Conservation (phyloP, 2,329 filamentous ascomycete species). For the Parastagonospora nodorum region DNA sequence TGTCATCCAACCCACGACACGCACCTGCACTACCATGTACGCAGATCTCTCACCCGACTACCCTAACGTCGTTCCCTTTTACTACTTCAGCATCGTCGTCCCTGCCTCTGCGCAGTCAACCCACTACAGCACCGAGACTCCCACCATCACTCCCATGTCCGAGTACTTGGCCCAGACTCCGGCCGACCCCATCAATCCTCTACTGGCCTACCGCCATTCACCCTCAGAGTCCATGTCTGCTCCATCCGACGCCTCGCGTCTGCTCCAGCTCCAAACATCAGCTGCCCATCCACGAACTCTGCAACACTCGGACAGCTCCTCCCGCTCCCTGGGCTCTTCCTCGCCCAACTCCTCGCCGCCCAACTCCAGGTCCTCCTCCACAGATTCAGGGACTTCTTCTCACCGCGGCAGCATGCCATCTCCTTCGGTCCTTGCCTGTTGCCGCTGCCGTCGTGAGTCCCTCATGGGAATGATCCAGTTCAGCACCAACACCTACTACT, state of each 20-base stretch:
- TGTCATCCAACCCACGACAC: slow-evolving; percentile 9
- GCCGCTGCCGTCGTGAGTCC: slow-evolving; percentile 42
- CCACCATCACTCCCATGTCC: slow-evolving; percentile 23
- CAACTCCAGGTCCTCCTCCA: slow-evolving; percentile 12
- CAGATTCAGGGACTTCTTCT: slow-evolving; percentile 15
- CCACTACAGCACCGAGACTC: slow-evolving; percentile 43
- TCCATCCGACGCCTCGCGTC: slow-evolving; percentile 37
- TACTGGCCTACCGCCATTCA: slow-evolving; percentile 38
- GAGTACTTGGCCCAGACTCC: slow-evolving; percentile 29
- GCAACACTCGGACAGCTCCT: slow-evolving; percentile 28
- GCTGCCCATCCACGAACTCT: slow-evolving; percentile 42
- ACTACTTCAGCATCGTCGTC: slow-evolving; percentile 41
- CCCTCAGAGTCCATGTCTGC: slow-evolving; percentile 25
- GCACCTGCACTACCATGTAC: slow-evolving; percentile 17
- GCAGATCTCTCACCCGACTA: slow-evolving; percentile 16
- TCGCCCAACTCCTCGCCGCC: slow-evolving; percentile 5
- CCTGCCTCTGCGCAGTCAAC: slow-evolving; percentile 24
- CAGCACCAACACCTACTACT: slow-evolving; percentile 49
- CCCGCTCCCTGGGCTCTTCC: slow-evolving; percentile 9
- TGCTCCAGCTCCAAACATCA: slow-evolving; percentile 47
- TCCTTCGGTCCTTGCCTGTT: slow-evolving; percentile 33
- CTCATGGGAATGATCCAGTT: slow-evolving; percentile 43
- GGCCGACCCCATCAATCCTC: slow-evolving; percentile 41
- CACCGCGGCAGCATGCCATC: slow-evolving; percentile 16
- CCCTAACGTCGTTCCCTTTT: slow-evolving; percentile 16